Conservation (phyloP, 2,329 filamentous ascomycete genomes). For the Nemania sp. region DNA sequence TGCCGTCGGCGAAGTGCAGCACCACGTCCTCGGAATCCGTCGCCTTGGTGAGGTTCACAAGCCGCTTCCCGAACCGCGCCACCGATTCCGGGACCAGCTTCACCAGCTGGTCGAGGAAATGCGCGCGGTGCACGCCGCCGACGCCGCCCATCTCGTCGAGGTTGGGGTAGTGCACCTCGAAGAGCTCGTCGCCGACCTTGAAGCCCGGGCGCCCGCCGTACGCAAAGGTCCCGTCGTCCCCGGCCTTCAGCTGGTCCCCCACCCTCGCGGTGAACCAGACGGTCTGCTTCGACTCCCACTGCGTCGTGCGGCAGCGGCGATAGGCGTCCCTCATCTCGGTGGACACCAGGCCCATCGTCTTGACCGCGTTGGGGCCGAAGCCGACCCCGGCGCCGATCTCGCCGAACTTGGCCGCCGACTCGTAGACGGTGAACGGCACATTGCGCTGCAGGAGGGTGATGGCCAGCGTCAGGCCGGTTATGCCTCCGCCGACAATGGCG, state of each 20-base stretch:
- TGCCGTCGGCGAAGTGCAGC: conserved; percentile 46
- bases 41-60: conserved; percentile 40
- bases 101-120: conserved; percentile 47
- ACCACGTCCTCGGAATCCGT: conserved; percentile 31
- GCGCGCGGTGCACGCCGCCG: conserved; percentile 44
- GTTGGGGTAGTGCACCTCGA: conserved; percentile 29
- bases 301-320: conserved; percentile 36
- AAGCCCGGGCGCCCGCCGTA: conserved; percentile 26
- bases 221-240: conserved; percentile 19
- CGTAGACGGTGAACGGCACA: conserved; percentile 44
- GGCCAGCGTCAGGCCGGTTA: conserved; percentile 45
- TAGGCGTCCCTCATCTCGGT: conserved; percentile 37
- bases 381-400: conserved; percentile 47
- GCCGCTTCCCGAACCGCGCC: conserved; percentile 43
- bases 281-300: conserved; percentile 29
- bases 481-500: conserved; percentile 49
- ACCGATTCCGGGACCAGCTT: conserved; percentile 43
- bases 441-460: conserved; percentile 40
- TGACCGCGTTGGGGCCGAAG: conserved; percentile 43
- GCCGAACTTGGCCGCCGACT: conserved; percentile 41
- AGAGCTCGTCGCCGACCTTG: conserved; percentile 33
- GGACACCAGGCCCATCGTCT: conserved; percentile 40
- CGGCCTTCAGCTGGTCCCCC: conserved; percentile 32
- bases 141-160: conserved; percentile 13
- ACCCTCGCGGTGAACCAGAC: conserved; percentile 36